A percentile compares a stretch with the other conserved stretches of the same genome.
Conservation (phyloP, 2,329 filamentous ascomycete genomes). For the Talaromyces sp. region DNA sequence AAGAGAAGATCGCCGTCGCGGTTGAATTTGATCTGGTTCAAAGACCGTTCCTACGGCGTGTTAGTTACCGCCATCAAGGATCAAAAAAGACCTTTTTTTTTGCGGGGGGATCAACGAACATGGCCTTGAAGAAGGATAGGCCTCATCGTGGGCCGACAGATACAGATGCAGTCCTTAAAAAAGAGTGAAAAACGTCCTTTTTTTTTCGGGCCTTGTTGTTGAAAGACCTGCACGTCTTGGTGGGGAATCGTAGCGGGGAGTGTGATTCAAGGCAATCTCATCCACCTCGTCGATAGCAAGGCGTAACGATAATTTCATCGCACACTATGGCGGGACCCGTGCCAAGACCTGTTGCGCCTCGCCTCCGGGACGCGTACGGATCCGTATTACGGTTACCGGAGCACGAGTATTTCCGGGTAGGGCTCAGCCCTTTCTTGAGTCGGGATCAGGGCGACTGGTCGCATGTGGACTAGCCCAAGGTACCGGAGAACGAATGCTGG, state of each 20-base stretch:
- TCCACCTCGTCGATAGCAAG: conserved; percentile 17
- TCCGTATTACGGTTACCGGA: conserved; percentile 22
- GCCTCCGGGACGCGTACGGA: conserved; percentile 12
- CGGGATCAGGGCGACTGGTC: not conserved
- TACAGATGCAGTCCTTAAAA: not conserved
- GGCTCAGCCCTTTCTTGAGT: conserved; percentile 6
- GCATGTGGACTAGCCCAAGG: not conserved
- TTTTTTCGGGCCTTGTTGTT: not conserved
- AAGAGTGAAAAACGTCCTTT: not conserved
- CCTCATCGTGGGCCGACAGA: conserved; percentile 65
- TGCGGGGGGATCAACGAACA: conserved; percentile 45
- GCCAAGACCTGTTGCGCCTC: conserved; percentile 24
- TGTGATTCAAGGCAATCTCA: conserved; percentile 13
- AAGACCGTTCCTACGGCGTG: conserved; percentile 69
- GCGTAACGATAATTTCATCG: conserved; percentile 34
- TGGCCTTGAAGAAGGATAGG: conserved; percentile 94
- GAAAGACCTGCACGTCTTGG: conserved; percentile 5
- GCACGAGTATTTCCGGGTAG: conserved; percentile 20
- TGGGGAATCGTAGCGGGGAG: conserved; percentile 13
- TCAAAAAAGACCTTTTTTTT: not conserved
- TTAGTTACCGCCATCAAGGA: conserved; percentile 1
- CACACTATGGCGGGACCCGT: conserved; percentile 28
- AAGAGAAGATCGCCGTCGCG: conserved; percentile 95
- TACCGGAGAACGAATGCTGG: not conserved
- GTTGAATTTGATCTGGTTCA: conserved; percentile 95